These are phyloP conservation scores for Yamadazyma siamensis DNA, from an alignment of 1,139 yeast species.

Conservation along the genomic window DNA sequence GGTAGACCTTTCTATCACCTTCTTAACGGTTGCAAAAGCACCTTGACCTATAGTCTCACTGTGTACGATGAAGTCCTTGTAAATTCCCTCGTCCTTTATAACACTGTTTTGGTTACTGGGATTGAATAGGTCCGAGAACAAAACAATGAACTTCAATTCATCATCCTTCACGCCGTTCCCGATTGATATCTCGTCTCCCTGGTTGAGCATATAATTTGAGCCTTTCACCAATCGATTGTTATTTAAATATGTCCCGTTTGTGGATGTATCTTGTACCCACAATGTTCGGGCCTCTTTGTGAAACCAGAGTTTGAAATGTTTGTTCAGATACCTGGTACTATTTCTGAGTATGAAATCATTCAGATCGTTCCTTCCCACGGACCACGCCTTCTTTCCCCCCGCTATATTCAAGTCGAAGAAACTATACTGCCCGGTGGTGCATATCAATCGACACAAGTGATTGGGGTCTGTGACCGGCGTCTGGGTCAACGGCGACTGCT, in stretches of 20 bases:
- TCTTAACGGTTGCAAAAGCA: conserved; percentile 93
- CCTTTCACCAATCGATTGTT: conserved; percentile 69
- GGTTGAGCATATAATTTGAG: conserved; percentile 78
- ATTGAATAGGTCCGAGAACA: conserved; percentile 46
- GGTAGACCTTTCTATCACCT: conserved; percentile 79
- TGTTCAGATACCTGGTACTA: conserved; percentile 70
- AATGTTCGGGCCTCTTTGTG: conserved; percentile 51
- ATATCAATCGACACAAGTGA: conserved; percentile 50
- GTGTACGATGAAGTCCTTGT: conserved; percentile 71
- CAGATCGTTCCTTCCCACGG: conserved; percentile 71
- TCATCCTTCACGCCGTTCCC: conserved; percentile 86
- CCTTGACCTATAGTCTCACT: conserved; percentile 92
- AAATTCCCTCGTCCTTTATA: conserved; percentile 49
- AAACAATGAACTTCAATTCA: conserved; percentile 69
- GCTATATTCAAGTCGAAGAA: conserved; percentile 37
- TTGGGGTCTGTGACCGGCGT: conserved; percentile 25
- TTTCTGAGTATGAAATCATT: conserved; percentile 60
- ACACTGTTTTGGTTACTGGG: conserved; percentile 25
- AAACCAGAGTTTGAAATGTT: conserved; percentile 72
- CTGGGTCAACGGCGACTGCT: conserved; percentile 46
- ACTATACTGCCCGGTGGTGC: conserved; percentile 62
- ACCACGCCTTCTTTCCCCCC: conserved; percentile 53
- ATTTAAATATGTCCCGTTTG: conserved; percentile 90
- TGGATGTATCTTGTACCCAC: conserved; percentile 69
- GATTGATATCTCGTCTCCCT: conserved; percentile 88